Evolutionary conservation across 208 protist species (phyloP).

Genomic region (Tritrichomonas foetus): DNA sequence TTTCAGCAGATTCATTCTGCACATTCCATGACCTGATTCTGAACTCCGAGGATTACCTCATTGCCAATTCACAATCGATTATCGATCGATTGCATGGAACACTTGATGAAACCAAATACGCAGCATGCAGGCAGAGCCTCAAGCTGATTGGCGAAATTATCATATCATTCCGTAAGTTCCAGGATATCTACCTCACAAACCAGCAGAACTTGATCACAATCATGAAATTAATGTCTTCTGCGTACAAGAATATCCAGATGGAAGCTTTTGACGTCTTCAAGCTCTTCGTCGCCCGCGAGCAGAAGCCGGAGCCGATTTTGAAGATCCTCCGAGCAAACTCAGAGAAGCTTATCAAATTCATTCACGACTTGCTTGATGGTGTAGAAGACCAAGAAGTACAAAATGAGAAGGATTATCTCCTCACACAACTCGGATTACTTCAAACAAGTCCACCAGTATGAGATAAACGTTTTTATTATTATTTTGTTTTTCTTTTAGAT

Average conservation of each 20-base stretch:
- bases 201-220: background rate
- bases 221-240: background rate
- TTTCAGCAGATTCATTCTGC: slow-evolving; percentile 30
- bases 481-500: too few species aligned
- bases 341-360: background rate
- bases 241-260: background rate
- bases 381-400: background rate
- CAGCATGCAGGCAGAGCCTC: background rate
- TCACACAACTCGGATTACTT: background rate
- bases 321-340: slow-evolving; percentile 21
- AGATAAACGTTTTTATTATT: too few species aligned
- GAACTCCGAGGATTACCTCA: background rate
- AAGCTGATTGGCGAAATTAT: slow-evolving; percentile 30
- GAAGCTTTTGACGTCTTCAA: slow-evolving; percentile 24
- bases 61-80: background rate
- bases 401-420: background rate
- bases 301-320: slow-evolving; percentile 14
- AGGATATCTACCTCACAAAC: background rate
- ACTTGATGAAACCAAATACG: slow-evolving; percentile 4
- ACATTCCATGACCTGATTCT: background rate
- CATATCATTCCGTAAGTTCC: background rate
- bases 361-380: background rate
- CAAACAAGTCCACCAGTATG: background rate
- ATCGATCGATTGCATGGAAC: background rate
- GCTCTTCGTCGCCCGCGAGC: background rate